A percentile compares a stretch with the other conserved stretches of the same genome.
These are phyloP conservation scores for Auricularia heimuer DNA, from an alignment of 768 basidiomycete species.

Conservation along the genomic window DNA sequence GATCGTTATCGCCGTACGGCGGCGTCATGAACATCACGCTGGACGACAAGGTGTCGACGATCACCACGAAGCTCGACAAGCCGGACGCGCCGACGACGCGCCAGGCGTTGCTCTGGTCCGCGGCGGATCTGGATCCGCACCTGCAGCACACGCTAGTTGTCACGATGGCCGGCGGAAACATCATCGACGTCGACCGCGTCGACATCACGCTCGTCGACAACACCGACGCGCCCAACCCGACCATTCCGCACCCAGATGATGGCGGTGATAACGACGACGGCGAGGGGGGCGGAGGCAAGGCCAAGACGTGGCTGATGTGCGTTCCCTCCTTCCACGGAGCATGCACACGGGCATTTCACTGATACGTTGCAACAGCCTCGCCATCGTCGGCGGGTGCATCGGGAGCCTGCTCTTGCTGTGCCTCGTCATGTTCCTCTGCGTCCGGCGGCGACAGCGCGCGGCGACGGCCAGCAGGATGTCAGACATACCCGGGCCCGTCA, in stretches of 20 bases:
- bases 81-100: neutral
- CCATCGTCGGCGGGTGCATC: neutral
- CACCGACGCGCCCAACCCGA: neutral
- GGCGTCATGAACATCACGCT: neutral
- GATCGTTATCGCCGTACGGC: neutral
- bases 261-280: too few relatives aligned
- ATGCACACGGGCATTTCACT: neutral
- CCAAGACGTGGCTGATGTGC: neutral
- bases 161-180: neutral
- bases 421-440: neutral
- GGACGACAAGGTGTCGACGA: neutral
- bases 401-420: neutral
- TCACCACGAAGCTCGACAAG: neutral
- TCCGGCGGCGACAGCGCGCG: neutral
- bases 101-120: neutral
- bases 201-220: neutral
- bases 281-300: too few relatives aligned
- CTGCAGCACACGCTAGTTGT: neutral
- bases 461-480: neutral
- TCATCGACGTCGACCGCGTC: slow-evolving; percentile 1
- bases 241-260: neutral
- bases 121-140: neutral
- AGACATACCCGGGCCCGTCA: neutral
- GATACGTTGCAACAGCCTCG: neutral
- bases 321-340: neutral